Evolutionary conservation across 306 rosid genomes (phyloP), one percentile per base, ranked within the genome.

Genomic region (Vachellia collinsii): DNA sequence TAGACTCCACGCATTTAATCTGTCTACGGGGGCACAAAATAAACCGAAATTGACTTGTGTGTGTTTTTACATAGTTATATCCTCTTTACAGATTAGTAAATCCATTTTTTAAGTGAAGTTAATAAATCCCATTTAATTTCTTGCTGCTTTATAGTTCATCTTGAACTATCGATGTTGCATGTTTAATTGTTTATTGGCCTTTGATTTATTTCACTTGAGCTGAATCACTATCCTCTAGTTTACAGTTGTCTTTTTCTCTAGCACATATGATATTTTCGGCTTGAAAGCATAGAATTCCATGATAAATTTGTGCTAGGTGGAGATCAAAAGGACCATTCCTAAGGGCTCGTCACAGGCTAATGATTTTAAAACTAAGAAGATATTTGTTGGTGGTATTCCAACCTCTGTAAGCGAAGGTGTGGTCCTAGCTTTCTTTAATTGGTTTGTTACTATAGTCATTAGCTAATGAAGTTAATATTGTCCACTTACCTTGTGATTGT

Each of bases 381-480:
- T 94, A 75, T 93, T 91, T 74, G 97, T 94, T n/a, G 97, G 99
- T 22, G 97, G 97, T 46, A 94, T 93, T 77, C 97, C 97, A 65
- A 85, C 97, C 7, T 22, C 90, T 4, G 89, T 93, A 19, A 63
- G 89, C 11, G 97, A 94, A 83, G 99, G 97, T 94, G 56, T 77
- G 76, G n/a, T 39, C 66, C 42, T 48, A 17, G 47, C 38, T 36
- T 44, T 11, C 62, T 77, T 22, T 73, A 1, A 67, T 5, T 10
- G 37, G 14, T 23, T 51, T 75, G 0, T 78, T 50, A 4, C 3
- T 74, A 36, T 66, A 3, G 13, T 8, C 58, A 51, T 44, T n/a
- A 44, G 19, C 22, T 19, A n/a, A n/a, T 34, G 34, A 6, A 54
- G 2, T 63, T 85, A 8, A 51, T 61, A 43, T 34, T 50, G 25